A percentile compares a stretch with the other conserved stretches of the same genome.
Evolutionary conservation across 2,329 filamentous ascomycete genomes (phyloP).

Genomic region (Drechslerella coelobrocha): DNA sequence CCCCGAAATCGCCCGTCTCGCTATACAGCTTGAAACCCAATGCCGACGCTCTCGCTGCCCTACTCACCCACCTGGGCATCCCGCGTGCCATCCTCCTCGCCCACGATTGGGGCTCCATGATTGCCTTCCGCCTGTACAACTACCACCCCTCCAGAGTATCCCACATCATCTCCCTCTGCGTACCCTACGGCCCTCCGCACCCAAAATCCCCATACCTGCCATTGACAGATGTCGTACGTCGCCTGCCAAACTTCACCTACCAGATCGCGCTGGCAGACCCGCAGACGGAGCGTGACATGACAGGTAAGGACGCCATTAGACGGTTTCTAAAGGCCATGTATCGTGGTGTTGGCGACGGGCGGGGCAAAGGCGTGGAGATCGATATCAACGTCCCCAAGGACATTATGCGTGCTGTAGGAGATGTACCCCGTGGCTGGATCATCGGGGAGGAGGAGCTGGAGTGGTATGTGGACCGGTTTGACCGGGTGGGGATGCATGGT

Average conservation of each 20-base stretch:
- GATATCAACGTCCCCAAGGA: slow-evolving; percentile 69
- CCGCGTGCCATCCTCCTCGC: slow-evolving; percentile 78
- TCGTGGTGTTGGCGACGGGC: slow-evolving; percentile 67
- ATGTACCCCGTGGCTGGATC: slow-evolving; percentile 66
- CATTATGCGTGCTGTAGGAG: slow-evolving; percentile 68
- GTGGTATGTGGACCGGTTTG: slow-evolving; percentile 76
- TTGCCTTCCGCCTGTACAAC: slow-evolving; percentile 76
- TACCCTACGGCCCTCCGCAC: slow-evolving; percentile 70
- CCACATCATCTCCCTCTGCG: slow-evolving; percentile 80
- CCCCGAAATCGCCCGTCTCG: slow-evolving; percentile 67
- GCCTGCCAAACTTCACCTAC: slow-evolving; percentile 63
- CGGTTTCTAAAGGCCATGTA: slow-evolving; percentile 75
- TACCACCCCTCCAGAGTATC: slow-evolving; percentile 76
- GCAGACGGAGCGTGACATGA: slow-evolving; percentile 68
- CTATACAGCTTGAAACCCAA: slow-evolving; percentile 76
- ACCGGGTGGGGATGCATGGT: slow-evolving; percentile 75
- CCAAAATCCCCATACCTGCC: slow-evolving; percentile 61
- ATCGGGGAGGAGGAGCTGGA: slow-evolving; percentile 72
- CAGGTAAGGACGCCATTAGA: slow-evolving; percentile 68
- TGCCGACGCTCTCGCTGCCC: slow-evolving; percentile 75
- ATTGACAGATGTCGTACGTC: slow-evolving; percentile 58
- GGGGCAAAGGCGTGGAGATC: slow-evolving; percentile 63
- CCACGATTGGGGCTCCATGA: slow-evolving; percentile 85
- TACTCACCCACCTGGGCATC: slow-evolving; percentile 68
- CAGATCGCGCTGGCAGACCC: slow-evolving; percentile 79